Evolutionary conservation across 345 rosid genomes (phyloP).

Genomic region (Populus simonii): DNA sequence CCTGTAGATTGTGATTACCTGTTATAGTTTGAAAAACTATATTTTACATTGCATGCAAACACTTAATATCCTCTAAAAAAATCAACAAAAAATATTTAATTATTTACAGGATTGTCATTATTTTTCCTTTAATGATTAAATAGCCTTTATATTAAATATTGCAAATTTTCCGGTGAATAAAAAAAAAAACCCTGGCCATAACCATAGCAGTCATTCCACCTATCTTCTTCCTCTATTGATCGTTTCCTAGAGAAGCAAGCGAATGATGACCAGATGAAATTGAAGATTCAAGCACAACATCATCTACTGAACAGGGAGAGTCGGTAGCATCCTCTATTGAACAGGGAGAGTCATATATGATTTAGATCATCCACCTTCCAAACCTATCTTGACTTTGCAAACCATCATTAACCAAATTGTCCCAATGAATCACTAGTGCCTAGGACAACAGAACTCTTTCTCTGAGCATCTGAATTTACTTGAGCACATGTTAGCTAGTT

Average conservation of each 20-base stretch:
- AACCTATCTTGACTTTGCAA: slow-evolving; percentile 78
- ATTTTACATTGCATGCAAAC: too few species aligned
- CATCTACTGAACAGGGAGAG: slow-evolving; percentile 48
- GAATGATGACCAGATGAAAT: slow-evolving; percentile 40
- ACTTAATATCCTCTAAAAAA: too few species aligned
- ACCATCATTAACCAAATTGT: slow-evolving; percentile 46
- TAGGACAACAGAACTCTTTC: slow-evolving; percentile 26
- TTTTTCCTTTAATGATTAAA: too few species aligned
- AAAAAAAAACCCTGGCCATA: too few species aligned
- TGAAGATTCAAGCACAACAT: slow-evolving; percentile 42
- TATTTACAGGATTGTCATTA: too few species aligned
- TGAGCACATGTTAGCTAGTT: slow-evolving; percentile 27
- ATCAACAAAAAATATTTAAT: too few species aligned
- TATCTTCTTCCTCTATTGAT: slow-evolving; percentile 2
- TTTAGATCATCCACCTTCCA: slow-evolving; percentile 70
- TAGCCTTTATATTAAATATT: too few species aligned
- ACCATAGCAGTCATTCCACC: too few species aligned
- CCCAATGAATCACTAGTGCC: slow-evolving; percentile 39
- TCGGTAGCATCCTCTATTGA: slow-evolving; percentile 42
- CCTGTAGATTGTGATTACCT: too few species aligned
- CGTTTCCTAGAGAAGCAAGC: slow-evolving; percentile 38
- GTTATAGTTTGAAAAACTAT: too few species aligned
- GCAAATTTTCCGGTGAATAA: too few species aligned
- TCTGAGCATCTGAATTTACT: slow-evolving; percentile 35
- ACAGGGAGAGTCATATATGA: slow-evolving; percentile 48